Evolutionary conservation across 1,284 basidiomycete species (phyloP), one percentile per base, ranked within the genome.

Genomic region (Irpex sp.): DNA sequence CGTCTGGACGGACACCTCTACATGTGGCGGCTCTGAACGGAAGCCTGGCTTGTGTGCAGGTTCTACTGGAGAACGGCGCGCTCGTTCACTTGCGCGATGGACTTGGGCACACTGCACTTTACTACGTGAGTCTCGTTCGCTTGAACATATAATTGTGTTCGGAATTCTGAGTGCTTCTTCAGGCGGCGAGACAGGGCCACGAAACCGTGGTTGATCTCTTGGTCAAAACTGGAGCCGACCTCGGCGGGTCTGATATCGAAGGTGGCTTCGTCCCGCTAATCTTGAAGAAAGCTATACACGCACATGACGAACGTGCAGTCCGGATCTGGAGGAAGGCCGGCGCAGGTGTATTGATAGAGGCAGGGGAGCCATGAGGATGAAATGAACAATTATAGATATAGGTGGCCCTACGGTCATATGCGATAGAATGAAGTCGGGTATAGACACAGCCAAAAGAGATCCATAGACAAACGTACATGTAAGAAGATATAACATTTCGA

Each of bases 61-160:
- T 84, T 43, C 77, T 97, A 37, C 79, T 97, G 37, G 80, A 86
- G 63, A 85, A 86, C 0, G 95, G 95, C 1, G 93, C 93, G 1
- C 81, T 93, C n/a, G 94, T 97, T 8, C 95, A 97, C 74, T 78
- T 90, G 7, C 82, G 93, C 51, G 92, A 95, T 69, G 73, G 76
- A 2, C 78, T 92, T 49, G 93, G 92, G 0, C 94, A 95, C 70
- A 94, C 94, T 13, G 84, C 94, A 5, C 75, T 93, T 21, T 93
- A 93, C 74, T 90, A 93, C 75, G 90, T 89, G 67, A 68, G 85
- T n/a, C n/a, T n/a, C n/a, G n/a, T n/a, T n/a, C n/a, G n/a, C n/a
- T n/a, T n/a, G n/a, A n/a, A n/a, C n/a, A n/a, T n/a, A n/a, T n/a
- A n/a, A n/a, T n/a, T n/a, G n/a, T n/a, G n/a, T n/a, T n/a, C n/a